Base-by-base conservation (phyloP, 768 basidiomycete species). In the Piloderma croceum region DNA sequence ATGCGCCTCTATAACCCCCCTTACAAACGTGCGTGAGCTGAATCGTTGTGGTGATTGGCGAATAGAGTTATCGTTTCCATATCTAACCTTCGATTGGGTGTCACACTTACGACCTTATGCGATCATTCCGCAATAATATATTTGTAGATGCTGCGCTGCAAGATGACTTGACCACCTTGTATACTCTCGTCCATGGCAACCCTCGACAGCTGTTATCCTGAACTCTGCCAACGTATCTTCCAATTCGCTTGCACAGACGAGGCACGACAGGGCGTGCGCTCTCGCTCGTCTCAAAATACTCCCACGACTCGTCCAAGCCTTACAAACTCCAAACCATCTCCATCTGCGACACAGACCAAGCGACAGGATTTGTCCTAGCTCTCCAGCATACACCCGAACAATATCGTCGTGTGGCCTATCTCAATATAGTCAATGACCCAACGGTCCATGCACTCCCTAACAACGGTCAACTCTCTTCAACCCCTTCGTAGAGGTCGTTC, bases 231-330 rank as follows among this genome's bases (percentile, higher is more conserved):
- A 7, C 35, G 49, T 12, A 61, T 66, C 7, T 65, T 68, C 45
- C 40, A 39, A n/a, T 48, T 56, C 11, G 63, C 67, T 3, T 69
- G 67, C 52, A 54, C 54, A 18, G 65, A 67, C 43, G 50, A 55
- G 64, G 65, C 25, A 36, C 37, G 4, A 65, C 65, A 4, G 66
- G 64, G 7, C 60, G 64, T 11, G 52, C 65, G 7, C 56, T 67
- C 10, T 59, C 66, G 20, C 57, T 61, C 23, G 63, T 65, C 24
- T 68, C 66, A 18, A 47, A 47, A 25, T 52, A 45, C 45, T 50
- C 63, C 43, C 45, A 49, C 39, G 43, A 54, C 11, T 33, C 49
- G 3, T 64, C 65, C 3, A 38, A 42, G 20, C 49, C 39, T 11
- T 48, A 47, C 42, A 57, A 53, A 36, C 47, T 58, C 22, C 62